Evolutionary conservation across 2,329 filamentous ascomycete species (phyloP).

Genomic region (Fusarium sp.): DNA sequence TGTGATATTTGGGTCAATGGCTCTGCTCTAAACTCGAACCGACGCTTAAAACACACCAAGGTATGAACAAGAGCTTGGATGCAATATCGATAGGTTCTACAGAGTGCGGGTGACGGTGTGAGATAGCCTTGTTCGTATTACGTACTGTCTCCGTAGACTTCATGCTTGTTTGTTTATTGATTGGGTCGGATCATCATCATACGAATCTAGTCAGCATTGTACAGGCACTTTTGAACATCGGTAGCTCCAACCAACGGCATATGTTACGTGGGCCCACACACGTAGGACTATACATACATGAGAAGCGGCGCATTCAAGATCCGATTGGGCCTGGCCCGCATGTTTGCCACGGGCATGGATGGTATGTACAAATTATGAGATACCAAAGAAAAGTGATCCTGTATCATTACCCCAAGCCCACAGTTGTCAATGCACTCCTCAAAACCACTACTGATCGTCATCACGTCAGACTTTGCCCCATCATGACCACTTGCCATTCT

Average conservation of each 20-base stretch:
- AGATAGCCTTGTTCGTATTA: background rate
- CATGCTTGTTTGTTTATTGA: background rate
- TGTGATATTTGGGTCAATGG: background rate
- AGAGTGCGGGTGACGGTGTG: too few species aligned
- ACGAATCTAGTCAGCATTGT: background rate
- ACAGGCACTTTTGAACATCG: background rate
- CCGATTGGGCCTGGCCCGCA: too few species aligned
- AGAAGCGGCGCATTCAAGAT: background rate
- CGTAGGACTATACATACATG: background rate
- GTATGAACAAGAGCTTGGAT: background rate
- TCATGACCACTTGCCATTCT: background rate
- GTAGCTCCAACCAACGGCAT: background rate
- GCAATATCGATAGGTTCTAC: too few species aligned
- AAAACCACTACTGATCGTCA: background rate
- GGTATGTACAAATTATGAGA: too few species aligned
- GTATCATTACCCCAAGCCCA: too few species aligned
- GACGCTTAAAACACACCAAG: background rate
- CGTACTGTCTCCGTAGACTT: background rate
- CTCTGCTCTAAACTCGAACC: accelerated
- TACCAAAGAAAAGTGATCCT: too few species aligned
- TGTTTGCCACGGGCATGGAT: too few species aligned
- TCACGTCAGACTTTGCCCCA: background rate
- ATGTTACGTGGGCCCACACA: background rate
- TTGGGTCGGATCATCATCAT: background rate
- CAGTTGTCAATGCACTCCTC: background rate